Conservation (phyloP, 78 protist genomes). For the Dictyostelium discoideum region DNA sequence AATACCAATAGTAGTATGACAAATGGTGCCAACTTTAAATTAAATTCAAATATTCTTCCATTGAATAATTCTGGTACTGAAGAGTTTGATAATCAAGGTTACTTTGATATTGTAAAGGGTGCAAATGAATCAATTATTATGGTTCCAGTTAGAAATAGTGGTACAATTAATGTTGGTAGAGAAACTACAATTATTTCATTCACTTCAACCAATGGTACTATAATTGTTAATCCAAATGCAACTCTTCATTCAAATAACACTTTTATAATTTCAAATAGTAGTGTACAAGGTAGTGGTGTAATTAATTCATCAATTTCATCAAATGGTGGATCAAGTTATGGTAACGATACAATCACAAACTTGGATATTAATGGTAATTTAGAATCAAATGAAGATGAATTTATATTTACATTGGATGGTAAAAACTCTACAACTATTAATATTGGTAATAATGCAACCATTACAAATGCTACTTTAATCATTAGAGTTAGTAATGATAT, state of each 20-base stretch:
- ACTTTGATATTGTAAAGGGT: neutral
- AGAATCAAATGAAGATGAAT: neutral
- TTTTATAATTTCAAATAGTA: neutral
- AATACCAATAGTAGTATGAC: neutral
- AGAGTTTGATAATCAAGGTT: neutral
- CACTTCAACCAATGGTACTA: neutral
- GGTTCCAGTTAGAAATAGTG: neutral
- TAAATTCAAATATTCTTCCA: neutral
- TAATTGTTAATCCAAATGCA: neutral
- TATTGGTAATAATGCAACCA: neutral
- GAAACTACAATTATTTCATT: neutral
- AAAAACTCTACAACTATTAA: neutral
- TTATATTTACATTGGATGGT: neutral
- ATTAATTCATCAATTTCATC: neutral
- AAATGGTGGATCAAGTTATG: neutral
- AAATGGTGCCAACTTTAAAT: neutral
- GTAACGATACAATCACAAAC: neutral
- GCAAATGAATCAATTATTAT: neutral
- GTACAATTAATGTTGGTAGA: neutral
- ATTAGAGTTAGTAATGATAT: neutral
- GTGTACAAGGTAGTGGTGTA: neutral
- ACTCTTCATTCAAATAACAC: neutral
- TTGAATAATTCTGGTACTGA: neutral
- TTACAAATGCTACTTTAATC: neutral
- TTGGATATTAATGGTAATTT: neutral